phyloP scores from a whole-genome alignment of 164 flowering plant species.

The Stephania yunnanensis region DNA sequence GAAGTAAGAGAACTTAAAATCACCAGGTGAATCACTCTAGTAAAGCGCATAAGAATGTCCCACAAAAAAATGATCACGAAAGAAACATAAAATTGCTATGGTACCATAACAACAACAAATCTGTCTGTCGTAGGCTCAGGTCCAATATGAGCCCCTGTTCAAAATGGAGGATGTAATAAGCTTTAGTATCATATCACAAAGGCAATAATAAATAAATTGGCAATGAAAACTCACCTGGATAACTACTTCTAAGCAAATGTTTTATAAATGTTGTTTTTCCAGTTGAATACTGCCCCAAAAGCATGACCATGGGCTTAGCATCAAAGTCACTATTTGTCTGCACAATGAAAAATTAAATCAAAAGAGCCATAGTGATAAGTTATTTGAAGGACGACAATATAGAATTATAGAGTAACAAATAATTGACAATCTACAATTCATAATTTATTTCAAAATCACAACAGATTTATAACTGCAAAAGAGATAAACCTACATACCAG shows the following conservation, averaged over 20 bases:
- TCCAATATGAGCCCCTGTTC: constrained; percentile 91
- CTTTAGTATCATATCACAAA: not conserved
- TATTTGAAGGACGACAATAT: not conserved
- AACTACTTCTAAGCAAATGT: constrained; percentile 64
- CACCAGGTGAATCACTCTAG: not conserved
- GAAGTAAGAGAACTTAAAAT: not conserved
- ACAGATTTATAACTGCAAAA: no score
- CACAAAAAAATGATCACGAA: not conserved
- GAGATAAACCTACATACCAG: constrained; percentile 47
- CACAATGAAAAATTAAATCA: constrained; percentile 8
- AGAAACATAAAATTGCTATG: no score
- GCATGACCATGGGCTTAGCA: constrained; percentile 99
- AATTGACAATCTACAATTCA: no score
- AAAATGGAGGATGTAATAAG: constrained; percentile 5
- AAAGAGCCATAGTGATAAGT: not conserved
- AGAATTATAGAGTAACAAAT: not conserved
- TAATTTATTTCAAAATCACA: no score
- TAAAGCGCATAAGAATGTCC: not conserved
- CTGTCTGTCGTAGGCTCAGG: constrained; percentile 98
- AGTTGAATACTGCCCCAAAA: constrained; percentile 96
- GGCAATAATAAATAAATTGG: constrained; percentile 4
- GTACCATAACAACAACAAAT: constrained; percentile 96
- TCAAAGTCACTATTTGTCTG: constrained; percentile 97
- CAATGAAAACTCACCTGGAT: constrained; percentile 59
- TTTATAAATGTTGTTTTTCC: constrained; percentile 99